Percentiles rank a stretch among this genome's conserved stretches.
Conservation (phyloP, 371 early-diverging fungal species). For the Syncephalastrum contaminatum region DNA sequence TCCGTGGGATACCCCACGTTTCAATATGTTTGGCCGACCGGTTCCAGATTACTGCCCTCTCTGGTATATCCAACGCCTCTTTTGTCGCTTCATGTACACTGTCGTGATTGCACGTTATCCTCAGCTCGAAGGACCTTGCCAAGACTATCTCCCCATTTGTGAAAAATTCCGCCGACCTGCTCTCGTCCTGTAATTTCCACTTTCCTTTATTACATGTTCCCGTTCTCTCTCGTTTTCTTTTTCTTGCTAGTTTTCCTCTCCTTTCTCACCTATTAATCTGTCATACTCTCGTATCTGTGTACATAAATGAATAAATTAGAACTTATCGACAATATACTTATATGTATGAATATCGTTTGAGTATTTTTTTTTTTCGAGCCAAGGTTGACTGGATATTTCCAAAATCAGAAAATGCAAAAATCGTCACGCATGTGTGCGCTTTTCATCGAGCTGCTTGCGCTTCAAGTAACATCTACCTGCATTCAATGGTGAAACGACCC, state of each 20-base stretch:
- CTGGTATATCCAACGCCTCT: constrained; percentile 28
- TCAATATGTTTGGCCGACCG: neutral
- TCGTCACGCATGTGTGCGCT: too few relatives aligned
- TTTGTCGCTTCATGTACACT: constrained; percentile 33
- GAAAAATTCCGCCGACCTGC: constrained; percentile 21
- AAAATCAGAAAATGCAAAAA: too few relatives aligned
- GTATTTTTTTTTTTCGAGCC: too few relatives aligned
- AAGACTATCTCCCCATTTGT: constrained; percentile 35
- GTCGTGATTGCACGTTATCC: constrained; percentile 34
- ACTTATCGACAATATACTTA: too few relatives aligned
- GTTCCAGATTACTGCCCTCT: constrained; percentile 26
- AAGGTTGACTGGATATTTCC: too few relatives aligned
- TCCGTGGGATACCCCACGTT: neutral
- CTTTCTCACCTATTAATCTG: too few relatives aligned
- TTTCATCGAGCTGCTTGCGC: too few relatives aligned
- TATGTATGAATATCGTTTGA: too few relatives aligned
- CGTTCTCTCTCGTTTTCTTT: neutral
- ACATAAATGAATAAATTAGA: too few relatives aligned
- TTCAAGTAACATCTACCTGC: too few relatives aligned
- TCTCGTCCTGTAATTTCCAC: neutral
- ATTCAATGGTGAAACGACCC: constrained; percentile 30
- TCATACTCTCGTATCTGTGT: too few relatives aligned
- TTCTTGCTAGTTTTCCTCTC: neutral
- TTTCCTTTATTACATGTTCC: neutral
- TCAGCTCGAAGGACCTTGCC: constrained; percentile 21